phyloP scores from a whole-genome alignment of 805 yeast species.

The Barnettozyma vustinii region DNA sequence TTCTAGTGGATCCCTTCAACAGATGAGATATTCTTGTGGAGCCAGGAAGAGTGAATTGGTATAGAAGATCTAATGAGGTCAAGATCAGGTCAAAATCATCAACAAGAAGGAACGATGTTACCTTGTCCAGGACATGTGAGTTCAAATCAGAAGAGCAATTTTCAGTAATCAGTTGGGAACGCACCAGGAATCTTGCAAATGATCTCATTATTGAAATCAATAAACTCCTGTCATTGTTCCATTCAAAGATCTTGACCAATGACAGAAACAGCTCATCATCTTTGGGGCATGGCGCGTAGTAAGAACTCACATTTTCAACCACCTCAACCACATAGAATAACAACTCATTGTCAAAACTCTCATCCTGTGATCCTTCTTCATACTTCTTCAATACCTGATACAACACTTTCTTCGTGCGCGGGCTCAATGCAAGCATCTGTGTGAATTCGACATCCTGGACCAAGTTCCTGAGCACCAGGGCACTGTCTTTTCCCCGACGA shows the following conservation, averaged over 20 bases:
- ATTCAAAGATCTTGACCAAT: slow-evolving; percentile 44
- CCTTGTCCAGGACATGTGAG: slow-evolving; percentile 41
- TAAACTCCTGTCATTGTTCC: slow-evolving; percentile 61
- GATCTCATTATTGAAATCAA: slow-evolving; percentile 69
- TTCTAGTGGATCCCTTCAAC: slow-evolving; percentile 40
- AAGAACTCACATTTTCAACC: slow-evolving; percentile 78
- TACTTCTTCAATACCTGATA: slow-evolving; percentile 33
- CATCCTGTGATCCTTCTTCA: slow-evolving; percentile 24
- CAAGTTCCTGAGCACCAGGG: slow-evolving; percentile 67
- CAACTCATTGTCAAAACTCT: slow-evolving; percentile 44
- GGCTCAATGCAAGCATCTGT: slow-evolving; percentile 59
- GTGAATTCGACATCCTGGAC: slow-evolving; percentile 83
- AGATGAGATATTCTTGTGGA: slow-evolving; percentile 49
- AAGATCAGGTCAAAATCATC: slow-evolving; percentile 67
- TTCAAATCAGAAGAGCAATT: slow-evolving; percentile 46
- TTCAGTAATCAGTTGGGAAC: slow-evolving; percentile 42
- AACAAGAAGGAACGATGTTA: slow-evolving; percentile 51
- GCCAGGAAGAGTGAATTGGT: slow-evolving; percentile 70
- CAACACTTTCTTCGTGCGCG: slow-evolving; percentile 41
- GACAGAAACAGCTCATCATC: slow-evolving; percentile 63
- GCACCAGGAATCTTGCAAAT: slow-evolving; percentile 71
- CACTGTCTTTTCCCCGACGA: slow-evolving; percentile 18
- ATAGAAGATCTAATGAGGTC: slow-evolving; percentile 75
- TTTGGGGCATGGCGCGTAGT: slow-evolving; percentile 66
- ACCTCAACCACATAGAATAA: slow-evolving; percentile 69